Base-by-base conservation (phyloP, 495 filamentous ascomycete species). In the Annulohypoxylon moriforme region DNA sequence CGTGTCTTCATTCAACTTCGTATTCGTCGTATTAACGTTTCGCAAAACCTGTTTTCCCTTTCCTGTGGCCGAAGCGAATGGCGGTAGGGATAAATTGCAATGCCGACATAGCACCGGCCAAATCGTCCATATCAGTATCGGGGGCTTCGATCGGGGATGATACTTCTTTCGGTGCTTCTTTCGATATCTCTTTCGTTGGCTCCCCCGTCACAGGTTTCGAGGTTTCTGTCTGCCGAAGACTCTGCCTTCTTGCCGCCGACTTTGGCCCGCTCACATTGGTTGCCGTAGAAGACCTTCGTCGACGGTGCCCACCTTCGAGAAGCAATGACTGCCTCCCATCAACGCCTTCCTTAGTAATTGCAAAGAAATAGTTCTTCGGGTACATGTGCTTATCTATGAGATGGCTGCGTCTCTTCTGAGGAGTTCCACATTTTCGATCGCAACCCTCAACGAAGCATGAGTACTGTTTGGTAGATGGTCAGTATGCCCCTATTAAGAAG, bases 361-460 rank as follows among this genome's bases (percentile, higher is more conserved):
- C 89, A 77, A 97, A 98, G 76, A 98, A 95, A 76, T 94, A 99
- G 65, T 92, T 91, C 81, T 88, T 90, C 4, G 95, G 96, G 78
- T 96, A 99, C 83, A 92, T 88, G 74, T 99, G 96, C 80, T 97
- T 98, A 78, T 97, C 95, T 64, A 95, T 92, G 24, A 97, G 81
- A 80, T 99, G 96, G 77, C 92, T 88, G 55, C 91, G 85, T 50
- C 96, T 88, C 78, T 97, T 99, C 68, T 92, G 87, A 4, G 92
- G 89, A 7, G 90, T 94, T 27, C 87, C 90, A 81, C 94, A 98
- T 80, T 94, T 89, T 64, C 90, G 84, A 50, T 97, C 94, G 75
- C 96, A 99, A 49, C 85, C 88, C 74, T 97, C 91, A 14, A 97
- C 90, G 76, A 98, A 96, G 78, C 96, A 99, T 1, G 84, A 87